phyloP scores from a whole-genome alignment of 768 basidiomycete genomes.

The Serendipita sp. region DNA sequence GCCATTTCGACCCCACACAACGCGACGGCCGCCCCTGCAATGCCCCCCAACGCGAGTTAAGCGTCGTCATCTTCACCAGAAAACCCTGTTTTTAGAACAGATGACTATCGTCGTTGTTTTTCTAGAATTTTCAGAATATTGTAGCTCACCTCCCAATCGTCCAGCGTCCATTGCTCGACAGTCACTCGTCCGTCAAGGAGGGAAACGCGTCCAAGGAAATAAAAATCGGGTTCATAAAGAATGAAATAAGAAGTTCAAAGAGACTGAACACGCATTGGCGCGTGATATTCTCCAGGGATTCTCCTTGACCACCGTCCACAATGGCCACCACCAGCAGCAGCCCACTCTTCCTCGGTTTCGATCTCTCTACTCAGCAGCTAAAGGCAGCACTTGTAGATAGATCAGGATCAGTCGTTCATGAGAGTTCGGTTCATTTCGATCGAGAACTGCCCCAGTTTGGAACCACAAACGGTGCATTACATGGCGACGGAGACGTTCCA shows the following conservation, averaged over 20 bases:
- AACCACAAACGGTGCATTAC: slow-evolving; percentile 49
- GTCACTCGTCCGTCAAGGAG: too few species aligned
- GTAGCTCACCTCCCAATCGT: too few species aligned
- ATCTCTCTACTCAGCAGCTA: slow-evolving; percentile 74
- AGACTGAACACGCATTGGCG: neutral
- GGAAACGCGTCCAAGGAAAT: neutral
- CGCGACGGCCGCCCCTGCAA: neutral
- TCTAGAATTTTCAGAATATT: too few species aligned
- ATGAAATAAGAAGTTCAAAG: neutral
- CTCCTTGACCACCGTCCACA: neutral
- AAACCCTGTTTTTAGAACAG: too few species aligned
- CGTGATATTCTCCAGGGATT: slow-evolving; percentile 6
- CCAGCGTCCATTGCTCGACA: too few species aligned
- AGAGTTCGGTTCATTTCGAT: slow-evolving; percentile 66
- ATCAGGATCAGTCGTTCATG: slow-evolving; percentile 42
- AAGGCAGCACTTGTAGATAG: slow-evolving; percentile 57
- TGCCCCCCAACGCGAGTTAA: neutral
- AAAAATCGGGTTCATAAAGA: neutral
- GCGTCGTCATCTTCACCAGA: neutral
- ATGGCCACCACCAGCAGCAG: neutral
- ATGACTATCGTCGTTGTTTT: too few species aligned
- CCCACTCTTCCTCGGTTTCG: slow-evolving; percentile 56
- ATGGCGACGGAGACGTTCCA: slow-evolving; percentile 38
- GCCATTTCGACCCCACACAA: neutral
- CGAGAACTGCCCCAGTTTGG: slow-evolving; percentile 56